These are phyloP conservation scores for Cadophora sp. DNA, from an alignment of 2,329 filamentous ascomycete species.

Conservation along the genomic window DNA sequence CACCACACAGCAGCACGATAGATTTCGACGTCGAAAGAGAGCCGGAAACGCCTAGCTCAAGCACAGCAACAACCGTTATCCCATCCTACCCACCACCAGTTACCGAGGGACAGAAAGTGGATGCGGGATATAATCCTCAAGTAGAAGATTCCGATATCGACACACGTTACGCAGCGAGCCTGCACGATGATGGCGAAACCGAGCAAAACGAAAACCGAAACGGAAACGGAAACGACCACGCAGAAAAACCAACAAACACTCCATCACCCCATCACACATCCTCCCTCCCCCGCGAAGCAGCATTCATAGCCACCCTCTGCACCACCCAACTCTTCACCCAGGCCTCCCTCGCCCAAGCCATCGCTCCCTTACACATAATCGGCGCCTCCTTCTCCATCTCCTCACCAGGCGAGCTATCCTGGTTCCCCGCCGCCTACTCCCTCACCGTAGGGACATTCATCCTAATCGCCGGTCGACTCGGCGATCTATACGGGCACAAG, in stretches of 20 bases:
- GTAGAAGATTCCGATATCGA: conserved; percentile 9
- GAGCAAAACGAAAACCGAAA: too few species aligned
- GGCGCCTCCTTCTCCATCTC: conserved; percentile 54
- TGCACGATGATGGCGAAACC: not conserved
- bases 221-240: not conserved
- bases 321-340: conserved; percentile 57
- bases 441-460: conserved; percentile 62
- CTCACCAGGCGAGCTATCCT: conserved; percentile 53
- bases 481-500: conserved; percentile 60
- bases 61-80: not conserved
- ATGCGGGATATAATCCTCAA: too few species aligned
- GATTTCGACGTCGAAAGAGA: not conserved
- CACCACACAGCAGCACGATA: not conserved
- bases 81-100: conserved; percentile 5
- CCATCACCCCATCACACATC: not conserved
- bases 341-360: conserved; percentile 54
- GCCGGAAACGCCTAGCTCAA: not conserved
- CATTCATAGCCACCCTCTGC: conserved; percentile 54
- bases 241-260: not conserved
- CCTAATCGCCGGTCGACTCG: conserved; percentile 58
- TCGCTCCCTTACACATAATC: conserved; percentile 58
- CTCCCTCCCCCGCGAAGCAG: conserved; percentile 42
- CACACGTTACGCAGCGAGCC: not conserved
- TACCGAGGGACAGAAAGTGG: not conserved
- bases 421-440: conserved; percentile 65